Conservation (phyloP, 139 green algal species). For the Coelastrella sp. region DNA sequence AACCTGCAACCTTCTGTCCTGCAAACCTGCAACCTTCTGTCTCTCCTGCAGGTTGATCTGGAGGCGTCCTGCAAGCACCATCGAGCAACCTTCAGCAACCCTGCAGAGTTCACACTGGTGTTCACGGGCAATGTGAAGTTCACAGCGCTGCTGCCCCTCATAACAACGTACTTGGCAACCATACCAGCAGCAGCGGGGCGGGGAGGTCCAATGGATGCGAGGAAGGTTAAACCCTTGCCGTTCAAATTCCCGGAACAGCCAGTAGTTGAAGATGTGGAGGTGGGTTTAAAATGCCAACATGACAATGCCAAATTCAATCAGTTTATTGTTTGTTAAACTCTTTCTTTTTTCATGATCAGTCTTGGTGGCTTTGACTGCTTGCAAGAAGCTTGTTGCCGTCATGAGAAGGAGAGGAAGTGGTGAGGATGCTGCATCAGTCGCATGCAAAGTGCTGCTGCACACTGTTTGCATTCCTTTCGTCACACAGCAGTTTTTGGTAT, state of each 20-base stretch:
- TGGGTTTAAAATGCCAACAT: too few species aligned
- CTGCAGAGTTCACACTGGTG: constrained; percentile 81
- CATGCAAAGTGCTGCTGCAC: too few species aligned
- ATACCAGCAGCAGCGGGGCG: constrained; percentile 14
- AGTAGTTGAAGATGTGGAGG: constrained; percentile 79
- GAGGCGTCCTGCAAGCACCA: constrained; percentile 24
- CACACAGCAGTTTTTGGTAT: too few species aligned
- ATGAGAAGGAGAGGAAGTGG: too few species aligned
- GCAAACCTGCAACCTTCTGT: background rate
- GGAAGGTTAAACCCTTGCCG: constrained; percentile 72
- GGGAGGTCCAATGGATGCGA: background rate
- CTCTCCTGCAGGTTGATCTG: constrained; percentile 18
- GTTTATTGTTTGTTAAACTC: too few species aligned
- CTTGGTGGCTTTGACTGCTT: too few species aligned
- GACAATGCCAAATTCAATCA: too few species aligned
- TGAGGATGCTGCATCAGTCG: too few species aligned
- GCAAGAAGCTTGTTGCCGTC: too few species aligned
- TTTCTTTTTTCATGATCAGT: background rate
- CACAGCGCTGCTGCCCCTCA: constrained; percentile 2
- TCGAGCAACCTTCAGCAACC: constrained; percentile 68
- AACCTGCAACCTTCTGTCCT: too few species aligned
- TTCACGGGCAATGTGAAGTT: constrained; percentile 62
- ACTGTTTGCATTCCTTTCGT: too few species aligned
- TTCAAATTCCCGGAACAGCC: constrained; percentile 73
- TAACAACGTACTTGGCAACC: constrained; percentile 32